A percentile compares a stretch with the other conserved stretches of the same genome.
phyloP scores from a whole-genome alignment of 1,284 basidiomycete genomes.

The Meira nashicola region DNA sequence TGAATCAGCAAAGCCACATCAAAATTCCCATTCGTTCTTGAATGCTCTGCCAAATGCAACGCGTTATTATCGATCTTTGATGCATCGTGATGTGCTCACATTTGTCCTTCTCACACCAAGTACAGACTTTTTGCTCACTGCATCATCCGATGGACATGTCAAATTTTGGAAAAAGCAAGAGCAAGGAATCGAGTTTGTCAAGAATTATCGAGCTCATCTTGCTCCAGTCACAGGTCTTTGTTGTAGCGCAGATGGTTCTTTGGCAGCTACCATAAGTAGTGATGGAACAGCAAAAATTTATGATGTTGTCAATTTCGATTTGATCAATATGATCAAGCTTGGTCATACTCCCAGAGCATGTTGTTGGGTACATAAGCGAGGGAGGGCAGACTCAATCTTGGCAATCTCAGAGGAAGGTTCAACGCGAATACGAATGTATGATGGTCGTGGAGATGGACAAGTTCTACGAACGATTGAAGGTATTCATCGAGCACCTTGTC shows the following conservation, averaged over 20 bases:
- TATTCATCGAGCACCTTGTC: constrained; percentile 80
- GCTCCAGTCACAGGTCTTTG: constrained; percentile 72
- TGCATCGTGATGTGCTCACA: constrained; percentile 91
- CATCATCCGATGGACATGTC: constrained; percentile 87
- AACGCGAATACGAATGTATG: constrained; percentile 79
- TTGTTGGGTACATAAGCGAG: constrained; percentile 86
- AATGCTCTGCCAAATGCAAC: constrained; percentile 73
- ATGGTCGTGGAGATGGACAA: constrained; percentile 76
- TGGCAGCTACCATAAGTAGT: constrained; percentile 69
- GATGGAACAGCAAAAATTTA: constrained; percentile 74
- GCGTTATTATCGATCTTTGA: constrained; percentile 94
- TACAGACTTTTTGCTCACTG: constrained; percentile 78
- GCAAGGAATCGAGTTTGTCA: constrained; percentile 52
- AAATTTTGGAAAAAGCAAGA: constrained; percentile 99
- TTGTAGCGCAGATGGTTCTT: constrained; percentile 84
- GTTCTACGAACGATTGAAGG: constrained; percentile 70
- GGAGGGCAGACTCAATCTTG: constrained; percentile 78
- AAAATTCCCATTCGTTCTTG: neutral
- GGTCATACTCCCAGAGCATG: constrained; percentile 76
- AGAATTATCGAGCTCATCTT: constrained; percentile 71
- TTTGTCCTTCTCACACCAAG: constrained; percentile 61
- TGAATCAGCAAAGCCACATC: no score
- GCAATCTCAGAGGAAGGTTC: constrained; percentile 81
- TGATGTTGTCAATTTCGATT: constrained; percentile 96
- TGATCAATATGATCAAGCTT: constrained; percentile 96